Conservation (phyloP, 2,329 filamentous ascomycete genomes). For the Xylaria arbuscula region DNA sequence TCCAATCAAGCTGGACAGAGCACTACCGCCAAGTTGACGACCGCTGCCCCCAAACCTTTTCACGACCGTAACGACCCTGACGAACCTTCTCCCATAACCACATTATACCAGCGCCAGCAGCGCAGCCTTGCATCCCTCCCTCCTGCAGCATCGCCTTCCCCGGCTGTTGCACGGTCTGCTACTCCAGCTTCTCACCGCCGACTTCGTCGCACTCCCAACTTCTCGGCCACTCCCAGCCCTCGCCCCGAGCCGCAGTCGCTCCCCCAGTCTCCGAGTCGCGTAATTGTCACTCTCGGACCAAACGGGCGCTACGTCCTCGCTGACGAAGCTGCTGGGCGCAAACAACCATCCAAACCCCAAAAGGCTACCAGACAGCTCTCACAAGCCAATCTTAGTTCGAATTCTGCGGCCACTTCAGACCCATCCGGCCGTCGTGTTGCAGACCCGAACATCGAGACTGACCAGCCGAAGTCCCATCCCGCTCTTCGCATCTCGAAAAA, state of each 20-base stretch:
- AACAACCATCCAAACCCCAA: conserved; percentile 44
- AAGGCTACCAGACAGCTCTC: conserved; percentile 55
- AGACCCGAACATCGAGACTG: conserved; percentile 48
- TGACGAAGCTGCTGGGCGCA: conserved; percentile 46
- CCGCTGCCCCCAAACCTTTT: conserved; percentile 54
- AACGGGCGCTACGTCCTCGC: conserved; percentile 53
- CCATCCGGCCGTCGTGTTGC: conserved; percentile 45
- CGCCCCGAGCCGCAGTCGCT: conserved; percentile 46
- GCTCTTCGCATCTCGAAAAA: conserved; percentile 78
- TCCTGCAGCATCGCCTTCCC: conserved; percentile 28
- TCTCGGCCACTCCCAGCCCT: conserved; percentile 58
- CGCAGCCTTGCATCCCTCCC: conserved; percentile 37
- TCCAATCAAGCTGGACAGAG: conserved; percentile 51
- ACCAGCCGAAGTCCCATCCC: conserved; percentile 57
- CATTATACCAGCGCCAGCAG: conserved; percentile 58
- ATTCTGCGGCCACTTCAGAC: conserved; percentile 54
- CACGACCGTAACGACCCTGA: conserved; percentile 62
- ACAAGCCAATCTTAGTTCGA: conserved; percentile 59
- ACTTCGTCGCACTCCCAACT: conserved; percentile 65
- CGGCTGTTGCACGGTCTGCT: conserved; percentile 51
- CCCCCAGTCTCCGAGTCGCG: conserved; percentile 45
- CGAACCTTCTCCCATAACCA: conserved; percentile 52
- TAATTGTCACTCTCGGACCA: conserved; percentile 62
- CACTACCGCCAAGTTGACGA: conserved; percentile 60
- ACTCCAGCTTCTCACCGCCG: conserved; percentile 61